A percentile compares a stretch with the other conserved stretches of the same genome.
Evolutionary conservation across 2,329 filamentous ascomycete genomes (phyloP).

Genomic region (Cordyceps tenuipes): DNA sequence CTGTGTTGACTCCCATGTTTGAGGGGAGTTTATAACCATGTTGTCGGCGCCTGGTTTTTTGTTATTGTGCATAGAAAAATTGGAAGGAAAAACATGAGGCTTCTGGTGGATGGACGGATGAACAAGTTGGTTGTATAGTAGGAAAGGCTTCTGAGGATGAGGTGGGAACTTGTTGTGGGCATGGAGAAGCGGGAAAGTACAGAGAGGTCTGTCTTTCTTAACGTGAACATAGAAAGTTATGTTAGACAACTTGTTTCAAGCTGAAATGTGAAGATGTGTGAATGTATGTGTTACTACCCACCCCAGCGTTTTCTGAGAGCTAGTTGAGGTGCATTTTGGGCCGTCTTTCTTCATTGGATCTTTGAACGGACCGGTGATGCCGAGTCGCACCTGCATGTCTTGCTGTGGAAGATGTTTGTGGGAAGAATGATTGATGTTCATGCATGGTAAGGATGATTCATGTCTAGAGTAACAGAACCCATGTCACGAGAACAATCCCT

Average conservation of each 20-base stretch:
- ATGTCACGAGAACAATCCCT: too few relatives aligned
- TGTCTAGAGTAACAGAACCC: too few relatives aligned
- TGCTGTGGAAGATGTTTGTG: too few relatives aligned
- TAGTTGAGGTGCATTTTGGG: too few relatives aligned
- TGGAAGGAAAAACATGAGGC: not conserved
- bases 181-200: not conserved
- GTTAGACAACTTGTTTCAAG: not conserved
- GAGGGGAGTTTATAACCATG: not conserved
- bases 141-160: not conserved
- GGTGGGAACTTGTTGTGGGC: not conserved
- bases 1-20: not conserved
- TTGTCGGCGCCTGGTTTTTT: not conserved
- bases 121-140: not conserved
- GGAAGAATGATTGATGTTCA: too few relatives aligned
- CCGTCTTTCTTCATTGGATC: too few relatives aligned
- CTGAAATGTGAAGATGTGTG: not conserved
- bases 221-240: not conserved
- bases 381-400: too few relatives aligned
- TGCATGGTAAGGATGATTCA: too few relatives aligned
- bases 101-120: not conserved
- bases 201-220: not conserved
- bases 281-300: not conserved
- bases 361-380: too few relatives aligned
- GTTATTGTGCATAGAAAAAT: not conserved
- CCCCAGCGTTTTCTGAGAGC: too few relatives aligned